Conservation (phyloP, 1,284 basidiomycete genomes). For the Vanrija pseudolonga region DNA sequence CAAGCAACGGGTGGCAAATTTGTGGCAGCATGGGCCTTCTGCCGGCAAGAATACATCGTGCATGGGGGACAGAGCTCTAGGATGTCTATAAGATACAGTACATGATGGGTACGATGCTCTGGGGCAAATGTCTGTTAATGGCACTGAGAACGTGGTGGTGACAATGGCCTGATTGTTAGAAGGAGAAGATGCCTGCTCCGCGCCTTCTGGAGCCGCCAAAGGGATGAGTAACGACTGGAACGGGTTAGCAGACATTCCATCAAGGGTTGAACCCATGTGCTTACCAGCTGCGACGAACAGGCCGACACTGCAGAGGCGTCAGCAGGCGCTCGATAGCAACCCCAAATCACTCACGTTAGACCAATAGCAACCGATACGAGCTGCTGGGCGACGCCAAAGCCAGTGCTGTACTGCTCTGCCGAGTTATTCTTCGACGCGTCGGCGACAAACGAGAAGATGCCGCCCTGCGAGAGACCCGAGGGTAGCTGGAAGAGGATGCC, state of each 20-base stretch:
- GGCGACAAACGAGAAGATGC: slow-evolving; percentile 50
- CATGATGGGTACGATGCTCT: too few species aligned
- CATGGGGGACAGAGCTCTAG: too few species aligned
- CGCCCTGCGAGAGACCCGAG: slow-evolving; percentile 46
- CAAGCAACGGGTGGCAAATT: too few species aligned
- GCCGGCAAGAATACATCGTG: too few species aligned
- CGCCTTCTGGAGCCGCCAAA: slow-evolving; percentile 50
- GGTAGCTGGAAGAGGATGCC: slow-evolving; percentile 85
- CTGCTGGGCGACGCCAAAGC: slow-evolving; percentile 49
- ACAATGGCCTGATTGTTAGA: slow-evolving; percentile 21
- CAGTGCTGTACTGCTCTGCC: slow-evolving; percentile 50
- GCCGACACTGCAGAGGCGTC: slow-evolving; percentile 60
- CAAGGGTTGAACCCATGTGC: too few species aligned
- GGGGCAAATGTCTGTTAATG: too few species aligned
- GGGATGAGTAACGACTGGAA: slow-evolving; percentile 50
- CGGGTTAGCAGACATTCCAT: too few species aligned
- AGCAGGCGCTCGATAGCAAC: not conserved
- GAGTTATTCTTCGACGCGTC: slow-evolving; percentile 3
- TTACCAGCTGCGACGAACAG: slow-evolving; percentile 53
- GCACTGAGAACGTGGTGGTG: too few species aligned
- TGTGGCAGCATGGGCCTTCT: too few species aligned
- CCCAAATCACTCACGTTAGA: slow-evolving; percentile 46
- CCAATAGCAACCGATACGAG: slow-evolving; percentile 53
- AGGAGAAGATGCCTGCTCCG: slow-evolving; percentile 50
- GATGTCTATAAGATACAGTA: too few species aligned